Evolutionary conservation across 2,329 filamentous ascomycete genomes (phyloP), one percentile per base, ranked within the genome.

Genomic region (Colletotrichum simmondsii): DNA sequence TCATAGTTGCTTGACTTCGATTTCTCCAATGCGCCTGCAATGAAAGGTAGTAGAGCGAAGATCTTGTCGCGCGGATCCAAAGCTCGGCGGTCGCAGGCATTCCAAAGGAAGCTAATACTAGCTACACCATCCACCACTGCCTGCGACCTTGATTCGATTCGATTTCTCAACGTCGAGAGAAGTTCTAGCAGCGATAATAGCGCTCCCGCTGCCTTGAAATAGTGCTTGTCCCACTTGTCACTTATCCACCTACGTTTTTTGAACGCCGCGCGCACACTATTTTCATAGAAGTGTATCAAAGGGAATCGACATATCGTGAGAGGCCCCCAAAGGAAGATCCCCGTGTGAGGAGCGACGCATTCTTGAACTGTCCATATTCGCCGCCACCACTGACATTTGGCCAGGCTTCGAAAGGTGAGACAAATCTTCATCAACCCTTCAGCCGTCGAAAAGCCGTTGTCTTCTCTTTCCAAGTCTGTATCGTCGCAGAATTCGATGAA

Each of bases 11-110:
- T 56, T 14, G 53, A 56, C 0, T 11, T 56, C 12, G 1, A 0
- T 1, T 0, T 8, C n/a, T 0, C 0, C 7, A 19, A 28, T 0
- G 53, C 12, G 11, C 1, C 53, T 19, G 22, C 0, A 10, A 56
- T 7, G 16, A 56, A 56, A 0, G 53, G 53, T 5, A 19, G 0
- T 2, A 42, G 16, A 42, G 37, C 37, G 6, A 42, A 42, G 16
- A 42, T 42, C 16, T 42, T 42, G 37, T 42, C 37, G 16, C 22
- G 53, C 0, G 53, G 53, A 1, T 26, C 53, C 0, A 4, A 26
- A 28, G 53, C 53, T 19, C 2, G 53, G 2, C 1, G 52, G 10
- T 28, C 19, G 42, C 19, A 49, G 42, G 16, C 6, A n/a, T 4
- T 4, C 42, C 42, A 19, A 49, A 49, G 19, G 42, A 49, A 8